A percentile compares a stretch with the other conserved stretches of the same genome.
These are phyloP conservation scores for Diphasiastrum complanatum DNA, from an alignment of 83 land plant species.

Conservation along the genomic window DNA sequence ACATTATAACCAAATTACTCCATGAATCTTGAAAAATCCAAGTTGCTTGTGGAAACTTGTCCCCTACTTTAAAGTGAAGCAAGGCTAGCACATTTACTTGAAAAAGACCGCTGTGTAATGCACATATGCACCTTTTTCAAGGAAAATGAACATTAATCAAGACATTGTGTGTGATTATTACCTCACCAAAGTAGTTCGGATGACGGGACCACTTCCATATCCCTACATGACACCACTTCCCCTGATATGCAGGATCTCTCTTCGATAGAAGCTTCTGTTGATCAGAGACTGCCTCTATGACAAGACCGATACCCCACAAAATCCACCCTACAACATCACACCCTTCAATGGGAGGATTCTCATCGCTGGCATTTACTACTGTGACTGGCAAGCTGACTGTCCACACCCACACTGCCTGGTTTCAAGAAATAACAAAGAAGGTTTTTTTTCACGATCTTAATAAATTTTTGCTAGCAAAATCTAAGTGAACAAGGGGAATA, in stretches of 20 bases:
- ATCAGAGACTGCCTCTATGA: conserved; percentile 72
- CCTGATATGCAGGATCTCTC: conserved; percentile 48
- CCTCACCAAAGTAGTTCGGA: conserved; percentile 99
- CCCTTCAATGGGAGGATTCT: conserved; percentile 52
- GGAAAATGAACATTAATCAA: too few relatives aligned
- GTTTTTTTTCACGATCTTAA: background rate
- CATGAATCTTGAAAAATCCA: too few relatives aligned
- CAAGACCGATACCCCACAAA: conserved; percentile 60
- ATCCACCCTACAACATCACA: conserved; percentile 76
- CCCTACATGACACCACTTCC: conserved; percentile 86
- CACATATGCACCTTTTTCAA: too few relatives aligned
- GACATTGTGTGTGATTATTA: conserved; percentile 7
- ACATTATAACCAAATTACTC: too few relatives aligned
- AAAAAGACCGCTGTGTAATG: too few relatives aligned
- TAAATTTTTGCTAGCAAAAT: background rate
- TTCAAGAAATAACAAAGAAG: conserved; percentile 10
- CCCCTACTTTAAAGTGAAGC: background rate
- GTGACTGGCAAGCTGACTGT: conserved; percentile 92
- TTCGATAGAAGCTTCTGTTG: conserved; percentile 80
- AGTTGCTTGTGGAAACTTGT: too few relatives aligned
- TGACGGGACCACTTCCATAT: conserved; percentile 85
- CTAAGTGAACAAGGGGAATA: background rate
- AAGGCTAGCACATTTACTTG: background rate
- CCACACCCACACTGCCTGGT: conserved; percentile 98
- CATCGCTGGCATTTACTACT: conserved; percentile 69